Conservation (phyloP, 495 filamentous ascomycete species). For the Daldinia concentrica region DNA sequence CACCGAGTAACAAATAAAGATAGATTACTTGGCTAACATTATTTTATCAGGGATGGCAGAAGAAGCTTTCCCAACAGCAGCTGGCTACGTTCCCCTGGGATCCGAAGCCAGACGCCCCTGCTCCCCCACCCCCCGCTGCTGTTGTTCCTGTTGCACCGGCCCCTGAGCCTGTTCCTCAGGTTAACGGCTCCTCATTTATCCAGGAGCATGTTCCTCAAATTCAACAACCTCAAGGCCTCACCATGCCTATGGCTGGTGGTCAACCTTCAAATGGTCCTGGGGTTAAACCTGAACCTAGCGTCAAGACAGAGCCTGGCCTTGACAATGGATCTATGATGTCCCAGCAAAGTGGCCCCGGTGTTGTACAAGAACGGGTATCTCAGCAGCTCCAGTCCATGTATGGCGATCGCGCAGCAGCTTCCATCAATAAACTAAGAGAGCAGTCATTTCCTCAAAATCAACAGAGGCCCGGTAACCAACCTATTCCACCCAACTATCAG, state of each 20-base stretch:
- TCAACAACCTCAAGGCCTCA: conserved; percentile 46
- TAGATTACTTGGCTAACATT: conserved; percentile 36
- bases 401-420: conserved; percentile 73
- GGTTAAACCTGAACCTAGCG: conserved; percentile 75
- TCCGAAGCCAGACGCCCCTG: conserved; percentile 64
- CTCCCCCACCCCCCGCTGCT: conserved; percentile 54
- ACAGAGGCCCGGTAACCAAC: conserved; percentile 40
- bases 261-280: conserved; percentile 55
- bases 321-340: conserved; percentile 38
- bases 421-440: conserved; percentile 71
- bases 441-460: conserved; percentile 48
- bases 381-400: conserved; percentile 72
- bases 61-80: conserved; percentile 80
- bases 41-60: conserved; percentile 84
- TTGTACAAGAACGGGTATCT: conserved; percentile 60
- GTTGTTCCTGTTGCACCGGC: conserved; percentile 35
- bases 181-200: conserved; percentile 47
- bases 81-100: conserved; percentile 97
- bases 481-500: conserved; percentile 45
- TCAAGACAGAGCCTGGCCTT: conserved; percentile 52
- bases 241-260: conserved; percentile 53
- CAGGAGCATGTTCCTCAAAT: conserved; percentile 51
- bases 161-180: conserved; percentile 45
- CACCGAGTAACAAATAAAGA: background rate
- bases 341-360: conserved; percentile 62